Evolutionary conservation across 768 basidiomycete species (phyloP), one percentile per base, ranked within the genome.

Genomic region (Tulasnella sp.): DNA sequence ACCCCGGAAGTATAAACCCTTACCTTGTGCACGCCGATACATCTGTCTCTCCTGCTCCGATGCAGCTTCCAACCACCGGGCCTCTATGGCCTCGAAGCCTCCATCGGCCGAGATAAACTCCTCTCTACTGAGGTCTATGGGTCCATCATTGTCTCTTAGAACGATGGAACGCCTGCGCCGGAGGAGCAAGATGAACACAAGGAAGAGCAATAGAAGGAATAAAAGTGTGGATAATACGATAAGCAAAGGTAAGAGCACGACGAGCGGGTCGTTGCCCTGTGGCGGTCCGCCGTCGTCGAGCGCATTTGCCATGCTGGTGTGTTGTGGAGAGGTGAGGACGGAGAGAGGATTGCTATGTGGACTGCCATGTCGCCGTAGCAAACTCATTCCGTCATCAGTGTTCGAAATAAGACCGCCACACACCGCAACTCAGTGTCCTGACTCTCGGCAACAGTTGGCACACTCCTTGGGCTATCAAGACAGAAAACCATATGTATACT

Each of bases 141-240:
- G 96, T 29, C 94, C 92, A 67, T 93, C 92, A 65, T 77, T 77
- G 75, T 98, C 94, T 60, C 79, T 79, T 63, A 91, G 78, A 65
- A 80, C 72, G 71, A 92, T 92, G 56, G 84, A 83, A 59, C 87
- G 77, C 45, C 88, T 78, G 58, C 79, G 76, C 61, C 89, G 80
- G 65, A 96, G 79, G 63, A 94, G 78, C 65, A 98, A 78, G 60
- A 96, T 80, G 67, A 89, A 92, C 66, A 93, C 74, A 51, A 97
- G 81, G 73, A 98, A 94, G 60, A 94, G 76, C 50, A 97, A 78
- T 63, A 97, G 81, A 54, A 98, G 83, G 70, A 97, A 87, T 53
- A 99, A 80, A 64, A 98, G 87, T 4, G 91, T 91, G 22, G 89
- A 85, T 31, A 97, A 80, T 49, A 98, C 86, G 73, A 97, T 88